A percentile compares a stretch with the other conserved stretches of the same genome.
These are phyloP conservation scores for Malus sylvestris DNA, from an alignment of 306 rosid species.

Conservation along the genomic window DNA sequence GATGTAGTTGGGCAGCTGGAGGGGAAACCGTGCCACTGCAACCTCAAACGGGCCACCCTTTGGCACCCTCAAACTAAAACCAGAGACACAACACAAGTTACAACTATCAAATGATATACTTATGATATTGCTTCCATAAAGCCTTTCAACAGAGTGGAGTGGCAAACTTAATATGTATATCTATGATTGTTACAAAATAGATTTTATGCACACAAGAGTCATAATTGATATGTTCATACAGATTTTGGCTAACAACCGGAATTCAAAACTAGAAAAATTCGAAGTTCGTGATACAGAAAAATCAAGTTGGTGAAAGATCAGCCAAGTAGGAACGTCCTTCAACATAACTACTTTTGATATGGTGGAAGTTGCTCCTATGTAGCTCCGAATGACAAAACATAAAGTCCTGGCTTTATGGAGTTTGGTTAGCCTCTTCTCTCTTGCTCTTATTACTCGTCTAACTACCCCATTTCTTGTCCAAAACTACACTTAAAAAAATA, in stretches of 20 bases:
- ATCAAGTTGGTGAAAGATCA: background rate
- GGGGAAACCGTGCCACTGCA: constrained; percentile 58
- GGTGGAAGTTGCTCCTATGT: background rate
- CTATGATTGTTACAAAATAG: background rate
- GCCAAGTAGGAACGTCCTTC: background rate
- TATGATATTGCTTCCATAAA: too few relatives aligned
- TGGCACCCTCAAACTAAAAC: constrained; percentile 46
- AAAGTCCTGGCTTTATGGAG: background rate
- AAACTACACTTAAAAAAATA: background rate
- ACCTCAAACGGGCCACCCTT: constrained; percentile 56
- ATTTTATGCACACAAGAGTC: background rate
- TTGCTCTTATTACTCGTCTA: background rate
- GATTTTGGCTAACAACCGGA: background rate
- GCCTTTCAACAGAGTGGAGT: background rate
- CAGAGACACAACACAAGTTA: background rate
- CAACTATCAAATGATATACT: background rate
- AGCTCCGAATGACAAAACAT: background rate
- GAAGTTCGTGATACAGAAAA: background rate
- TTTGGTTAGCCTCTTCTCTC: background rate
- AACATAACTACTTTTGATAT: background rate
- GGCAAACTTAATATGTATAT: background rate
- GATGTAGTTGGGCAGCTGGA: constrained; percentile 67
- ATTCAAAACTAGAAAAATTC: background rate
- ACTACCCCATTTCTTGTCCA: background rate
- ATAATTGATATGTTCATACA: background rate